Base-by-base conservation (phyloP, 2,329 filamentous ascomycete species). In the Mycosphaerelloides madeirae region DNA sequence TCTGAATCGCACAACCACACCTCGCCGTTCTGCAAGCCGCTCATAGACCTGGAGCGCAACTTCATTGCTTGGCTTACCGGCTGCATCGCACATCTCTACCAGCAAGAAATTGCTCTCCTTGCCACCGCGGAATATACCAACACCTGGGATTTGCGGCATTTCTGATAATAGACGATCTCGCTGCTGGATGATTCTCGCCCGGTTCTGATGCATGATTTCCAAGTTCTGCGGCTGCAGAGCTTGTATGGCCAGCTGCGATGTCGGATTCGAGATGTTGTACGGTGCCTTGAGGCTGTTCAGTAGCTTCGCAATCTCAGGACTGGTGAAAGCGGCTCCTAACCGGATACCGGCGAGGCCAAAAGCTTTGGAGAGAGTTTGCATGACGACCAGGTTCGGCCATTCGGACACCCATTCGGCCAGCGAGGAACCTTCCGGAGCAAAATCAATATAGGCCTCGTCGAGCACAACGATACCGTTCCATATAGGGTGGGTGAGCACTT, bases 301-400 rank as follows among this genome's bases (percentile, higher is more conserved):
- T 11, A 98, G 73, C 13, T 71, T 68, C 2, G 91, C 89, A 50
- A 98, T 83, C 5, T 81, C 76, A 0, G 81, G 75, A 8, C 81
- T 79, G 4, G 87, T 79, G 64, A 96, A 98, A 1, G 87, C 88
- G 6, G 83, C 86, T 36, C 93, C 93, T 1, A 98, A 76, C 13
- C 93, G 78, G 63, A 98, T 95, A 39, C 91, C 93, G 3, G 93
- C 93, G 61, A 98, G 79, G 20, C 93, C 93, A 62, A 98, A 98
- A 0, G 89, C 93, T 68, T 98, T 98, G 60, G 87, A 95, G n/a
- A 97, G 77, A 1, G 93, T 98, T 74, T 98, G 93, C 87, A 97
- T 88, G 45, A 98, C 90, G 14, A 96, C 89, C 19, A 98, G 75
- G 67, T 98, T 98, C 39, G 91, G 90, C 80, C 87, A 94, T 61